phyloP scores from a whole-genome alignment of 345 rosid species.

The Lepidium africanum region DNA sequence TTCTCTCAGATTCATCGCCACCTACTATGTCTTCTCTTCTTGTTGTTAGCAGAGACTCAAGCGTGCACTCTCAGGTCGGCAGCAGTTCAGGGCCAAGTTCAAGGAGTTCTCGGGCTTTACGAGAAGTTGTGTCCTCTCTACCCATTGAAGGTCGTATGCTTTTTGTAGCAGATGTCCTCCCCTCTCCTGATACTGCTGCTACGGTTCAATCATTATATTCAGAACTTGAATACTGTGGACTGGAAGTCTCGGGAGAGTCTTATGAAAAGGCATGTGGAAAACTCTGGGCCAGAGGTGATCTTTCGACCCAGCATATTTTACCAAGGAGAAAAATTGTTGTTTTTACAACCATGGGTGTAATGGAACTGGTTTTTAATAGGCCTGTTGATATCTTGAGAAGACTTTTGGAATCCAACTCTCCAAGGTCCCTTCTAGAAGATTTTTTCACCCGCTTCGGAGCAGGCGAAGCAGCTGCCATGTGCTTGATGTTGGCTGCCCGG shows the following conservation, averaged over 20 bases:
- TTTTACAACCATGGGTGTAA: slow-evolving; percentile 97
- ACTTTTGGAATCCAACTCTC: slow-evolving; percentile 77
- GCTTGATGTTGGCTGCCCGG: slow-evolving; percentile 89
- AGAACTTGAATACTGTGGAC: slow-evolving; percentile 72
- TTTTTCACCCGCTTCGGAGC: slow-evolving; percentile 94
- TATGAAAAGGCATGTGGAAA: slow-evolving; percentile 76
- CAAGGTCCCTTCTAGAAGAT: slow-evolving; percentile 79
- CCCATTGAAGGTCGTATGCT: slow-evolving; percentile 99
- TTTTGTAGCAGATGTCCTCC: slow-evolving; percentile 87
- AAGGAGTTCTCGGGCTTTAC: slow-evolving; percentile 72
- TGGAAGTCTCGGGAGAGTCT: slow-evolving; percentile 59
- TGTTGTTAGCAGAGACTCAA: slow-evolving; percentile 74
- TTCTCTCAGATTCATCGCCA: slow-evolving; percentile 91
- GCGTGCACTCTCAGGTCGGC: slow-evolving; percentile 55
- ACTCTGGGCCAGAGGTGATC: slow-evolving; percentile 96
- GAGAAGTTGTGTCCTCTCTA: slow-evolving; percentile 75
- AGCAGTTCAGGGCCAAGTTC: slow-evolving; percentile 58
- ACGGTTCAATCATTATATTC: slow-evolving; percentile 75
- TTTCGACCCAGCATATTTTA: slow-evolving; percentile 80
- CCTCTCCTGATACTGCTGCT: slow-evolving; percentile 73
- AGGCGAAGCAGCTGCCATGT: slow-evolving; percentile 99
- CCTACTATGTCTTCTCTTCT: slow-evolving; percentile 87
- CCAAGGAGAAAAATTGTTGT: slow-evolving; percentile 81
- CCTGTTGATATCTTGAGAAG: slow-evolving; percentile 90
- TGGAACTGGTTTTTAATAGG: slow-evolving; percentile 92